Evolutionary conservation across 768 basidiomycete species (phyloP).

Genomic region (Hortiboletus flavorubellus): DNA sequence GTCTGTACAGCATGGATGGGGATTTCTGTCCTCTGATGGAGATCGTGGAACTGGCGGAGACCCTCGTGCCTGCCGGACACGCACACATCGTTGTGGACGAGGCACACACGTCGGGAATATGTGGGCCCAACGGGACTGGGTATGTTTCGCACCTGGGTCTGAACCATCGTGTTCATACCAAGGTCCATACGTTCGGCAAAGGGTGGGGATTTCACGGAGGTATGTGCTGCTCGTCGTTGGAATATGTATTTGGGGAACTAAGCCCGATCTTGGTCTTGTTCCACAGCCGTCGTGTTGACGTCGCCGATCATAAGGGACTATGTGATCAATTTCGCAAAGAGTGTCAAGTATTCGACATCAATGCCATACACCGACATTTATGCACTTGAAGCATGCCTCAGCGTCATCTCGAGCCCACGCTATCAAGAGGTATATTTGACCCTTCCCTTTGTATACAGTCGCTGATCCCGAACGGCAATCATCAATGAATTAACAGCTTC

Average conservation of each 20-base stretch:
- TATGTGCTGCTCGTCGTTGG: neutral
- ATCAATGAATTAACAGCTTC: constrained; percentile 12
- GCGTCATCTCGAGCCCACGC: constrained; percentile 8
- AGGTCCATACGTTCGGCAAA: too few species aligned
- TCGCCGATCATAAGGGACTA: constrained; percentile 19
- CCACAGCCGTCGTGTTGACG: constrained; percentile 19
- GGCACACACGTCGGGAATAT: too few species aligned
- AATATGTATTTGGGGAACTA: neutral
- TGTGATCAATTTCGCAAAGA: constrained; percentile 18
- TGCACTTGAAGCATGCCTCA: constrained; percentile 43
- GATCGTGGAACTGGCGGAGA: too few species aligned
- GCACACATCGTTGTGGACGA: too few species aligned
- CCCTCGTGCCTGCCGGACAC: too few species aligned
- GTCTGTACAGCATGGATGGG: too few species aligned
- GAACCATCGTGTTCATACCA: too few species aligned
- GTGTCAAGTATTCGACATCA: constrained; percentile 21
- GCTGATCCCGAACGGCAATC: neutral
- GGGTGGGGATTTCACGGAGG: constrained; percentile 10
- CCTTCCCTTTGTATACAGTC: neutral
- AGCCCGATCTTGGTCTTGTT: neutral
- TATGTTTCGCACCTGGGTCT: too few species aligned
- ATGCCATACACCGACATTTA: constrained; percentile 5
- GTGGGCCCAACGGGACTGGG: too few species aligned
- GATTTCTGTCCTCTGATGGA: too few species aligned
- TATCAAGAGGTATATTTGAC: constrained; percentile 19